These are phyloP conservation scores for Penicillium janthinellum DNA, from an alignment of 2,329 filamentous ascomycete species.

Conservation along the genomic window DNA sequence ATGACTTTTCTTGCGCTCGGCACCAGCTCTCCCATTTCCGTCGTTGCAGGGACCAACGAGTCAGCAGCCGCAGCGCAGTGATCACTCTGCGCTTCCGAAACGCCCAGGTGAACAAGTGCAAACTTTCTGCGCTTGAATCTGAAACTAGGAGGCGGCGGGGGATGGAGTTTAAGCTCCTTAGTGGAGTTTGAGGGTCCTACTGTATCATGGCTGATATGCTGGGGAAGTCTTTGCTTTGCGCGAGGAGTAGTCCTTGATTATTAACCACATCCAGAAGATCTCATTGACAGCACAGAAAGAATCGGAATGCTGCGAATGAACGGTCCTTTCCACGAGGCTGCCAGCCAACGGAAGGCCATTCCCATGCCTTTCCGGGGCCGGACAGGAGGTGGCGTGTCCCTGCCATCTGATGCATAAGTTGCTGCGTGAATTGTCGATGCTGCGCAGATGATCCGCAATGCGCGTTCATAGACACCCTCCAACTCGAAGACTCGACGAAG, in stretches of 20 bases:
- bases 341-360: not conserved
- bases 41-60: slow-evolving; percentile 11
- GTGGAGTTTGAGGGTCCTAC: not conserved
- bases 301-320: not conserved
- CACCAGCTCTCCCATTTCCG: slow-evolving; percentile 2
- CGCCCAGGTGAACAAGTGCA: slow-evolving; percentile 13
- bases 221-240: not conserved
- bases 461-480: not conserved
- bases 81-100: slow-evolving; percentile 21
- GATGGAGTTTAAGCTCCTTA: not conserved
- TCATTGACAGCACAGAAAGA: not conserved
- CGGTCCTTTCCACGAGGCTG: not conserved
- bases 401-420: slow-evolving; percentile 5
- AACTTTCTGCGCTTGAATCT: slow-evolving; percentile 6
- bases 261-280: not conserved
- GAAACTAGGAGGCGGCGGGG: not conserved
- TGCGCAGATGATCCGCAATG: slow-evolving; percentile 10
- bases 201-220: not conserved
- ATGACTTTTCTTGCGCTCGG: slow-evolving; percentile 2
- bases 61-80: slow-evolving; percentile 11
- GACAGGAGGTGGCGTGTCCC: slow-evolving; percentile 4
- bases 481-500: not conserved
- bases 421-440: not conserved
- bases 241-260: not conserved
- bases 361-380: not conserved